Evolutionary conservation across 108 stramenopile species (phyloP), one percentile per base, ranked within the genome.

Genomic region (Skeletonema costatum): DNA sequence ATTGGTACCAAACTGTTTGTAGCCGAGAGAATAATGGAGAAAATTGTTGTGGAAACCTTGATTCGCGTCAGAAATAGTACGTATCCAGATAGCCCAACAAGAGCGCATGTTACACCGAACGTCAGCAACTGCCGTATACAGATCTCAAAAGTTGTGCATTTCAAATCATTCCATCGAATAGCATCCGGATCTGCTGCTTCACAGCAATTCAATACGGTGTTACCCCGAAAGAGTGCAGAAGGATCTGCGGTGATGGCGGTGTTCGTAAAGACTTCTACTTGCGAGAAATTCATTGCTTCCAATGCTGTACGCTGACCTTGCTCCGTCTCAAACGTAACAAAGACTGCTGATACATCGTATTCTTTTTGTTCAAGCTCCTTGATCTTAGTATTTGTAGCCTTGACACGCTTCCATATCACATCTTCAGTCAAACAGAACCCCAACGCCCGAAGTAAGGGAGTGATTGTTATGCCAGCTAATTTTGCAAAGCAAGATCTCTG

Each of bases 251-350:
- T 76, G 35, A 69, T 53, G 1, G 82, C 66, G 2, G 62, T 83
- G 73, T 92, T 87, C 29, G 63, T 60, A 38, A 60, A 32, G 16
- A 84, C 30, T 33, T 89, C 86, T 10, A 90, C 69, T 19, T 70
- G 59, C 9, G 91, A 86, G 6, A 77, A 74, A 14, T 82, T 73
- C 59, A 96, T 48, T 38, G 85, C 86, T 12, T 67, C 67, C 16
- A 96, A 70, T 4, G 89, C 90, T 4, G 74, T 76, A 7, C 94
- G 46, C 74, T 96, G 94, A 10, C 89, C 90, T 29, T 80, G 82
- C 71, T 96, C 94, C 3, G 89, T 90, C 76, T 93, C 92, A 74
- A 96, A 96, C 5, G 91, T 96, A 16, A 92, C 88, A 70, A 78
- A 93, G 6, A 95, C 94, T 13, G 77, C 68, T 3, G 85, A 64